Conservation (phyloP, 1,284 basidiomycete species). For the Boletus semigastroideus region DNA sequence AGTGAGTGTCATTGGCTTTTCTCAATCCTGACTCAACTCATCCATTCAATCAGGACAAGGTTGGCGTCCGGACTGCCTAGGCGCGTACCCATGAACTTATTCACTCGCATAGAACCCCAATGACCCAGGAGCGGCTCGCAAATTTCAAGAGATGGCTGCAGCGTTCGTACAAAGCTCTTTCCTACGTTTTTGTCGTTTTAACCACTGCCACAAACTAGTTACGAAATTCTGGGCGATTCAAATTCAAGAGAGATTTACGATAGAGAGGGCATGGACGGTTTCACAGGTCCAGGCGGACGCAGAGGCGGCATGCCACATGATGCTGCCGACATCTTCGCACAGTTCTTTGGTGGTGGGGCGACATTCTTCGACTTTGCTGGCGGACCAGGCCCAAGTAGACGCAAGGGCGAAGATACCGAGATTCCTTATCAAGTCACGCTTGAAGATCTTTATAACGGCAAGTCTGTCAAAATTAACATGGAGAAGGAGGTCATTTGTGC, state of each 20-base stretch:
- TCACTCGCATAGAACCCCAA: constrained; percentile 61
- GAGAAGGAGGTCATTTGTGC: constrained; percentile 83
- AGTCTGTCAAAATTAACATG: constrained; percentile 86
- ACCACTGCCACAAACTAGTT: constrained; percentile 44
- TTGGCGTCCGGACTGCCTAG: constrained; percentile 25
- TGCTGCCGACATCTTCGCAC: constrained; percentile 70
- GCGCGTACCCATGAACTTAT: constrained; percentile 3
- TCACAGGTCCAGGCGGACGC: constrained; percentile 45
- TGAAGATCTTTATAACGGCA: constrained; percentile 93
- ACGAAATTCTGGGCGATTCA: constrained; percentile 83
- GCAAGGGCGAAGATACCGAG: constrained; percentile 68
- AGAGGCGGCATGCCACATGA: constrained; percentile 61
- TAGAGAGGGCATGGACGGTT: constrained; percentile 70
- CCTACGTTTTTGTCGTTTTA: neutral
- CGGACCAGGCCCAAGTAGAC: constrained; percentile 43
- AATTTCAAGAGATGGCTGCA: constrained; percentile 86
- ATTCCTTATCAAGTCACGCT: constrained; percentile 86
- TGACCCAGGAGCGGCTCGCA: constrained; percentile 73
- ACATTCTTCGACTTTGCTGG: constrained; percentile 57
- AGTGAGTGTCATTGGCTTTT: constrained; percentile 48
- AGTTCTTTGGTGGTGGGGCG: constrained; percentile 67
- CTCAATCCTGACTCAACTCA: constrained; percentile 3
- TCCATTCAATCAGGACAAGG: constrained; percentile 57
- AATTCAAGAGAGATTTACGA: constrained; percentile 83
- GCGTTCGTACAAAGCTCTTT: constrained; percentile 55